These are phyloP conservation scores for Mycena rebaudengoi DNA, from an alignment of 768 basidiomycete genomes.

Conservation along the genomic window DNA sequence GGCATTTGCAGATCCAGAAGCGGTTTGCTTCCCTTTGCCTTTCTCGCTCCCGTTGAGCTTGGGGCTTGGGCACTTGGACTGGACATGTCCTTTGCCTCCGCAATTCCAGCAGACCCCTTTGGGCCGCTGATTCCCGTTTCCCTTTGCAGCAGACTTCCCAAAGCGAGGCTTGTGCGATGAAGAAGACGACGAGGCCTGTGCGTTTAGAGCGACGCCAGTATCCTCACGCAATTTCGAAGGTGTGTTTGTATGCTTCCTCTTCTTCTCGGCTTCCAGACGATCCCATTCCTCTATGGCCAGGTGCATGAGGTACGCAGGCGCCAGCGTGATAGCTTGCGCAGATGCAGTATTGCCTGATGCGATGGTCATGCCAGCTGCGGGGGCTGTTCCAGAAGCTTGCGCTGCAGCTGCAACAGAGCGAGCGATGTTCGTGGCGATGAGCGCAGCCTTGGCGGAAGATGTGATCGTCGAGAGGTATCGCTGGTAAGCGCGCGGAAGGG, in stretches of 20 bases:
- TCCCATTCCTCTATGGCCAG: constrained; percentile 10
- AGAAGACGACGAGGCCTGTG: constrained; percentile 3
- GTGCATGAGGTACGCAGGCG: neutral
- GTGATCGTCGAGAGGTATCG: neutral
- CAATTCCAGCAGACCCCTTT: constrained; percentile 39
- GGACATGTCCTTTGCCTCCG: constrained; percentile 34
- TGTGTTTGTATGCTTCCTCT: neutral
- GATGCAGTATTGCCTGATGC: neutral
- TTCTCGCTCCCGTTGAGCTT: constrained; percentile 22
- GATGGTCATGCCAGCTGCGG: neutral
- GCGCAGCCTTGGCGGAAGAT: constrained; percentile 1
- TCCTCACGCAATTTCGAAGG: neutral
- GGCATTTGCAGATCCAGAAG: constrained; percentile 16
- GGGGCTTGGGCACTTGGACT: constrained; percentile 32
- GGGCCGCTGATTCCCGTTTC: neutral
- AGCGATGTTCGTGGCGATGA: neutral
- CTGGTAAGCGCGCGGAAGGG: constrained; percentile 8
- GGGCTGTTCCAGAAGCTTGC: neutral
- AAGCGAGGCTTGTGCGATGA: neutral
- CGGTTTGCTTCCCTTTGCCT: constrained; percentile 13
- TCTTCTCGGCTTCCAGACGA: neutral
- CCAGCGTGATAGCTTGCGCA: neutral
- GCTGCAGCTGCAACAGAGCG: neutral
- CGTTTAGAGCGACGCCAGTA: neutral
- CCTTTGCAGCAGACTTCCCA: neutral